Evolutionary conservation across 257 asterid genomes (phyloP).

Genomic region (Paraleonurus japonicus): DNA sequence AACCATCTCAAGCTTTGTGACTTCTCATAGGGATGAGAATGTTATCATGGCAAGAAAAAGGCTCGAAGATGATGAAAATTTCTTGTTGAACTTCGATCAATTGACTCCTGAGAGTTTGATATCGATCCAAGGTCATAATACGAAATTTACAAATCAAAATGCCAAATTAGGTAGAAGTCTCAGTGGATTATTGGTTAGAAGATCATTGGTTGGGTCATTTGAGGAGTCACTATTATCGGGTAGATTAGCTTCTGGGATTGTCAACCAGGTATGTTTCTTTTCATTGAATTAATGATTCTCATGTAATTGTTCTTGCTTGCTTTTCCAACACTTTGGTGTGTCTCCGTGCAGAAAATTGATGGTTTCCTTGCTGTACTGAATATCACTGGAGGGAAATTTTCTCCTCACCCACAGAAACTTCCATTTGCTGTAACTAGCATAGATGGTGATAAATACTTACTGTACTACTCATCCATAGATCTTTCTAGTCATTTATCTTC

Average conservation of each 20-base stretch:
- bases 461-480: conserved; percentile 84
- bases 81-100: conserved; percentile 48
- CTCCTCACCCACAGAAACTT: conserved; percentile 85
- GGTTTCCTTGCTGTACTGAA: conserved; percentile 89
- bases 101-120: conserved; percentile 47
- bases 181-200: conserved; percentile 69
- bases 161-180: conserved; percentile 52
- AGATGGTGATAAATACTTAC: conserved; percentile 72
- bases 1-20: conserved; percentile 37
- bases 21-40: conserved; percentile 40
- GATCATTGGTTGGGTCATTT: conserved; percentile 91
- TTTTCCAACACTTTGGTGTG: not conserved
- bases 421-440: conserved; percentile 86
- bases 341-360: conserved; percentile 66
- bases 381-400: conserved; percentile 80
- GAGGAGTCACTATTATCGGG: conserved; percentile 94
- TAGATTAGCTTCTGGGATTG: conserved; percentile 73
- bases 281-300: conserved; percentile 4
- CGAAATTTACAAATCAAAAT: conserved; percentile 38
- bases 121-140: conserved; percentile 32
- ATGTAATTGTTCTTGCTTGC: not conserved
- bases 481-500: conserved; percentile 48
- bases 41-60: conserved; percentile 17
- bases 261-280: conserved; percentile 51
- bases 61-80: conserved; percentile 49